A percentile compares a stretch with the other conserved stretches of the same genome.
Conservation (phyloP, 1,139 yeast species). For the Magnusiomyces tetraspermus region DNA sequence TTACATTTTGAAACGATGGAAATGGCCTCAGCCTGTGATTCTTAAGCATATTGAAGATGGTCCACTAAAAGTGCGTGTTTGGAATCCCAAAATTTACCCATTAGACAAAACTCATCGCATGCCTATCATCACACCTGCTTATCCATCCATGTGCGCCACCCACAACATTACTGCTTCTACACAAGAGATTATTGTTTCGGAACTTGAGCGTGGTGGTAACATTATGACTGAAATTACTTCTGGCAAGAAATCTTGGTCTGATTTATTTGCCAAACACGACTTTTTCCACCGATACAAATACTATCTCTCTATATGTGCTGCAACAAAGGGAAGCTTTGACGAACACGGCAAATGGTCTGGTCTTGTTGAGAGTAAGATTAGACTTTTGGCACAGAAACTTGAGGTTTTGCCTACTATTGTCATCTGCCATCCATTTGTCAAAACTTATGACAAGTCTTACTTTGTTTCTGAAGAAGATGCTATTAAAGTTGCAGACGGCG, state of each 20-base stretch:
- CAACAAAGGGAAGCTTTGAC: slow-evolving; percentile 61
- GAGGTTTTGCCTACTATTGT: slow-evolving; percentile 67
- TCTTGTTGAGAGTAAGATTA: slow-evolving; percentile 76
- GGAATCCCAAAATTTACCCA: slow-evolving; percentile 90
- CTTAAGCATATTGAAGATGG: slow-evolving; percentile 93
- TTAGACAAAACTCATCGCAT: slow-evolving; percentile 82
- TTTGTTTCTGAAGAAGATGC: slow-evolving; percentile 47
- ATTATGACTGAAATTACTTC: slow-evolving; percentile 59
- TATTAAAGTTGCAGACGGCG: slow-evolving; percentile 43
- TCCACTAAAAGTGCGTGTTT: slow-evolving; percentile 87
- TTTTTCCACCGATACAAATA: slow-evolving; percentile 79
- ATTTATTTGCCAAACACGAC: slow-evolving; percentile 64
- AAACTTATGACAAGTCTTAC: slow-evolving; percentile 55
- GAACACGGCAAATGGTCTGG: slow-evolving; percentile 89
- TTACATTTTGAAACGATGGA: slow-evolving; percentile 79
- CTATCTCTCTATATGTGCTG: slow-evolving; percentile 72
- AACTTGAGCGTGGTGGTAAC: slow-evolving; percentile 63
- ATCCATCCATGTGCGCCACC: slow-evolving; percentile 99
- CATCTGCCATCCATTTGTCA: slow-evolving; percentile 84
- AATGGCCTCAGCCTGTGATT: slow-evolving; percentile 97
- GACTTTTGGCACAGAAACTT: slow-evolving; percentile 71
- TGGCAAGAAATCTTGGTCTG: slow-evolving; percentile 64
- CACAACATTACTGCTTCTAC: slow-evolving; percentile 89
- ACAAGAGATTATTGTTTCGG: slow-evolving; percentile 65
- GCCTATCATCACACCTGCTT: slow-evolving; percentile 99